Evolutionary conservation across 1,139 yeast species (phyloP).

Genomic region (Saccharomyces uvarum): DNA sequence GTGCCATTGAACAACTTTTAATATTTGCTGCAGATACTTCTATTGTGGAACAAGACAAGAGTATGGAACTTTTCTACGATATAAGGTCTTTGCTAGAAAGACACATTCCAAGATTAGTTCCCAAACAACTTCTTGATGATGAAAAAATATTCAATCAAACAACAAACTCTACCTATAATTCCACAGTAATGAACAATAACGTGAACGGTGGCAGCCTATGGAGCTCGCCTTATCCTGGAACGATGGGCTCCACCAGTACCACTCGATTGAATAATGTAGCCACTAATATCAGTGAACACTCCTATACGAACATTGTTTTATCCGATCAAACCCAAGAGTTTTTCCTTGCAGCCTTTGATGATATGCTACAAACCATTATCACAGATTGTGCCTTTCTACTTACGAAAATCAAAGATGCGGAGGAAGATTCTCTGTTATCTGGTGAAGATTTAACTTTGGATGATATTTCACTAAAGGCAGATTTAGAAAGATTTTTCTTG

Average conservation of each 20-base stretch:
- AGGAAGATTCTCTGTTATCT: conserved; percentile 72
- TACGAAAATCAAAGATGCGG: conserved; percentile 73
- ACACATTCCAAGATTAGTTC: conserved; percentile 50
- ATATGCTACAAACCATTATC: conserved; percentile 54
- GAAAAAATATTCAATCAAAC: conserved; percentile 25
- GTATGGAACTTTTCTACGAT: conserved; percentile 49
- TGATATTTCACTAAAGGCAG: conserved; percentile 63
- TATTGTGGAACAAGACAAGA: conserved; percentile 30
- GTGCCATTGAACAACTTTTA: conserved; percentile 75
- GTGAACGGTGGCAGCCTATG: conserved; percentile 4
- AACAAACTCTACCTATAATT: not conserved
- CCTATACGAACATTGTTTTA: conserved; percentile 9
- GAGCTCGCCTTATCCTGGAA: conserved; percentile 17
- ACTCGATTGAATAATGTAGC: not conserved
- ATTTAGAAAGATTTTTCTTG: conserved; percentile 78
- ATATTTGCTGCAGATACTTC: conserved; percentile 65
- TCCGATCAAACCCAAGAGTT: conserved; percentile 22
- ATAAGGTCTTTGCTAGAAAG: conserved; percentile 61
- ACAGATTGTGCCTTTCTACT: conserved; percentile 70
- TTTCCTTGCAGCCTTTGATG: conserved; percentile 37
- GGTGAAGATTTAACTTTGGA: conserved; percentile 40
- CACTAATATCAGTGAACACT: not conserved
- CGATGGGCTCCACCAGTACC: not conserved
- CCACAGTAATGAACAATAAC: not conserved
- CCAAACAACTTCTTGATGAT: conserved; percentile 40